Evolutionary conservation across 1,139 yeast species (phyloP).

Genomic region (Zhuliangozyma blackwelliae): DNA sequence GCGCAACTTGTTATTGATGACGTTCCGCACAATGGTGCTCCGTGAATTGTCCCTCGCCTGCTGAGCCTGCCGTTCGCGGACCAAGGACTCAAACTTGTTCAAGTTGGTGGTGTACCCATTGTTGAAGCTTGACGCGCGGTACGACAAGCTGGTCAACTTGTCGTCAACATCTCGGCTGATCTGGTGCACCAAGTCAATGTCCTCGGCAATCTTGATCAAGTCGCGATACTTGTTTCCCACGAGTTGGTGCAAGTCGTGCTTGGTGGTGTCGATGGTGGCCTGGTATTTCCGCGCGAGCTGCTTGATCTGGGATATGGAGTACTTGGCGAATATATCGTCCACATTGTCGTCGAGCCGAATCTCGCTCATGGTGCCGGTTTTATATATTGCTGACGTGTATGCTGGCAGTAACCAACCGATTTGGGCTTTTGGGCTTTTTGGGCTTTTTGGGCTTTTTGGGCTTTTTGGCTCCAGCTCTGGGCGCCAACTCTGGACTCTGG

Average conservation of each 20-base stretch:
- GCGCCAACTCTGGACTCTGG: too few species aligned
- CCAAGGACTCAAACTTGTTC: conserved; percentile 18
- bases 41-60: conserved; percentile 14
- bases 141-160: conserved; percentile 30
- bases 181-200: conserved; percentile 52
- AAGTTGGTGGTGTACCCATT: conserved; percentile 20
- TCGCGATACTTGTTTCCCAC: conserved; percentile 69
- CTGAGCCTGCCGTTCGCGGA: conserved; percentile 15
- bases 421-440: too few species aligned
- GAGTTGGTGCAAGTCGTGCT: conserved; percentile 46
- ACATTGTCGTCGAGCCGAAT: conserved; percentile 10
- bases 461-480: too few species aligned
- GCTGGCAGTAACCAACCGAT: too few species aligned
- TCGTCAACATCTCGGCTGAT: conserved; percentile 28
- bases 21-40: conserved; percentile 21
- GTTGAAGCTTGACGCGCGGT: conserved; percentile 26
- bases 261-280: conserved; percentile 15
- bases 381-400: too few species aligned
- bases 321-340: conserved; percentile 34
- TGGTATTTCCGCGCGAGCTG: conserved; percentile 27
- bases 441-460: too few species aligned
- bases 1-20: conserved; percentile 26
- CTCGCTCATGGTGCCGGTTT: too few species aligned
- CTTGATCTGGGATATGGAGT: conserved; percentile 33
- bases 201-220: conserved; percentile 64